phyloP scores from a whole-genome alignment of 306 rosid genomes.

The Lathyrus oleraceus region DNA sequence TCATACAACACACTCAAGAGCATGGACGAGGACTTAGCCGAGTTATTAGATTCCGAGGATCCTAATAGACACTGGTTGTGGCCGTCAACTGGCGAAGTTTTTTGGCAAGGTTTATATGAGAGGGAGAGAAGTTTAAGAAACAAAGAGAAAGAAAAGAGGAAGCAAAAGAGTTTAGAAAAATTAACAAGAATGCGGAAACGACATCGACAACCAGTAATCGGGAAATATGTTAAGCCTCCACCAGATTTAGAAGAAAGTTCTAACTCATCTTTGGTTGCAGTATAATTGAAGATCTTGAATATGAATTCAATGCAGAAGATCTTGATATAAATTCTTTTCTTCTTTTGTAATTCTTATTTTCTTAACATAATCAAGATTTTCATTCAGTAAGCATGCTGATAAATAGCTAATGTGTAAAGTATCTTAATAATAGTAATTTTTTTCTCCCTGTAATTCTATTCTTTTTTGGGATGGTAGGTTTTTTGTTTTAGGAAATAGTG shows the following conservation, averaged over 20 bases:
- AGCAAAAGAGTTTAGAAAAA: slow-evolving; percentile 78
- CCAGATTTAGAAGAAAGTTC: slow-evolving; percentile 57
- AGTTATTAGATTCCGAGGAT: slow-evolving; percentile 66
- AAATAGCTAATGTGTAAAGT: slow-evolving; percentile 55
- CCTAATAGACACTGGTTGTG: slow-evolving; percentile 73
- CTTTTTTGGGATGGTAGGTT: slow-evolving; percentile 38
- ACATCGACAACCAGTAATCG: slow-evolving; percentile 78
- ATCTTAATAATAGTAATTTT: slow-evolving; percentile 3
- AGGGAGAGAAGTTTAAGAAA: slow-evolving; percentile 69
- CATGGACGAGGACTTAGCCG: slow-evolving; percentile 97
- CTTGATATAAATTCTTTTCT: slow-evolving; percentile 35
- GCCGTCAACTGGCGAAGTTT: slow-evolving; percentile 95
- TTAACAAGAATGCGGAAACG: slow-evolving; percentile 66
- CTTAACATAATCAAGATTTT: slow-evolving; percentile 37
- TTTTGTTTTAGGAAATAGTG: slow-evolving; percentile 15
- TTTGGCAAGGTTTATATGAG: slow-evolving; percentile 83
- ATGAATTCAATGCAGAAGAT: neutral
- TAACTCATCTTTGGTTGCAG: slow-evolving; percentile 49
- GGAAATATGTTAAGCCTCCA: slow-evolving; percentile 86
- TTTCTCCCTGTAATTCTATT: slow-evolving; percentile 36
- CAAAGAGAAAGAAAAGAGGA: slow-evolving; percentile 76
- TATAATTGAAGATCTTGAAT: neutral
- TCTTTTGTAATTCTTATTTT: slow-evolving; percentile 34
- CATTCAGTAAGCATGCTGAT: slow-evolving; percentile 39
- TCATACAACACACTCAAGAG: slow-evolving; percentile 63